A percentile compares a stretch with the other conserved stretches of the same genome.
phyloP scores from a whole-genome alignment of 345 rosid species.

The Ceriops zippeliana region DNA sequence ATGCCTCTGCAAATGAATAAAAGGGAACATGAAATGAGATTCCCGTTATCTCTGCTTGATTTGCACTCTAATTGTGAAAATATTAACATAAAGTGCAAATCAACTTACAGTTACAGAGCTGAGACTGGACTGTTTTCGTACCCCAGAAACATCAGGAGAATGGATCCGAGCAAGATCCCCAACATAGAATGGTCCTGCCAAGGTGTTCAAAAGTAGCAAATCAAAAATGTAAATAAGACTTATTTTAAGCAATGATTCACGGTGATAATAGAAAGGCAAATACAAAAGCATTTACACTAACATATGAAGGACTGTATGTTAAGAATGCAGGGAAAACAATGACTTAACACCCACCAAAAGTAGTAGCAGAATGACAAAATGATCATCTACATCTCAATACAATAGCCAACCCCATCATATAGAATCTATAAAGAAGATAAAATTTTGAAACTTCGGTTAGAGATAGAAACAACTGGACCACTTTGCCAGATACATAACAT shows the following conservation, averaged over 20 bases:
- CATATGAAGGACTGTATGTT: background rate
- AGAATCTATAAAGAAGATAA: background rate
- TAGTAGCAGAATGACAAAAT: background rate
- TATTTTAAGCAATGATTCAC: background rate
- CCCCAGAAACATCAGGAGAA: conserved; percentile 44
- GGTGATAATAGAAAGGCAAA: background rate
- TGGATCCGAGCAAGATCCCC: conserved; percentile 47
- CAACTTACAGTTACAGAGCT: conserved; percentile 48
- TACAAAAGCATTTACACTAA: background rate
- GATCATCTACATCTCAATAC: background rate
- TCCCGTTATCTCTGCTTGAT: too few relatives aligned
- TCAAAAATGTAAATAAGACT: background rate
- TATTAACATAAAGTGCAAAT: conserved; percentile 13
- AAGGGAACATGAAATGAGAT: conserved; percentile 8
- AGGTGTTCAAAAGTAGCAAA: conserved; percentile 18
- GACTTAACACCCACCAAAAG: background rate
- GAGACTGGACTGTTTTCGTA: conserved; percentile 36
- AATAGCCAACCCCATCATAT: background rate
- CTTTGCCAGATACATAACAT: background rate
- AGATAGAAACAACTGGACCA: background rate
- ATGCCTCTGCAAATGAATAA: conserved; percentile 41
- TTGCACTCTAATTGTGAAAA: background rate
- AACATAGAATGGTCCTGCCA: conserved; percentile 50
- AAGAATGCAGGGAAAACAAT: background rate
- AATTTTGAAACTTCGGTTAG: conserved; percentile 4